Evolutionary conservation across 345 rosid species (phyloP).

Genomic region (Salix koriyanagi): DNA sequence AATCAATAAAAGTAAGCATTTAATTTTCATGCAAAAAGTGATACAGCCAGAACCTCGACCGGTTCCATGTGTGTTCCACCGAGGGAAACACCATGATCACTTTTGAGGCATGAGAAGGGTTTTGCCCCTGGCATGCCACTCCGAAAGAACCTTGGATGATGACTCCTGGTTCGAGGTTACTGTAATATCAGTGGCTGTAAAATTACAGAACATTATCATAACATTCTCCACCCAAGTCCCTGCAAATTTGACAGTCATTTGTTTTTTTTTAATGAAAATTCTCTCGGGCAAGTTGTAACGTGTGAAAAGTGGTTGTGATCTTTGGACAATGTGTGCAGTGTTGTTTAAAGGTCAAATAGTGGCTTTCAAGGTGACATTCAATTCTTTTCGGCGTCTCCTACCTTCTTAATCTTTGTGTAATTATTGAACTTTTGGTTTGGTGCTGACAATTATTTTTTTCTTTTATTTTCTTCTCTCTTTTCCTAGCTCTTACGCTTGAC

Average conservation of each 20-base stretch:
- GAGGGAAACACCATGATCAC: conserved; percentile 8
- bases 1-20: background rate
- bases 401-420: too few species aligned
- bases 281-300: background rate
- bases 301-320: too few species aligned
- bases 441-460: too few species aligned
- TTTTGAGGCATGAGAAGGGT: conserved; percentile 2
- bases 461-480: too few species aligned
- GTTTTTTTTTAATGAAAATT: too few species aligned
- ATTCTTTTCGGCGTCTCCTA: too few species aligned
- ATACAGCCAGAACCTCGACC: background rate
- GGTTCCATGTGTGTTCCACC: background rate
- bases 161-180: background rate
- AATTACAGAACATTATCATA: background rate
- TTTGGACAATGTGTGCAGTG: too few species aligned
- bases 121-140: background rate
- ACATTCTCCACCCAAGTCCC: background rate
- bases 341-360: too few species aligned
- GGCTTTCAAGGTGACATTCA: too few species aligned
- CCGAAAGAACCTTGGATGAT: background rate
- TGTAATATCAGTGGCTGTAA: background rate
- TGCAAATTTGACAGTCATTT: background rate
- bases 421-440: too few species aligned
- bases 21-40: background rate
- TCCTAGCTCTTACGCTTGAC: too few species aligned